Evolutionary conservation across 768 basidiomycete genomes (phyloP).

Genomic region (Phanerochaete sordida): DNA sequence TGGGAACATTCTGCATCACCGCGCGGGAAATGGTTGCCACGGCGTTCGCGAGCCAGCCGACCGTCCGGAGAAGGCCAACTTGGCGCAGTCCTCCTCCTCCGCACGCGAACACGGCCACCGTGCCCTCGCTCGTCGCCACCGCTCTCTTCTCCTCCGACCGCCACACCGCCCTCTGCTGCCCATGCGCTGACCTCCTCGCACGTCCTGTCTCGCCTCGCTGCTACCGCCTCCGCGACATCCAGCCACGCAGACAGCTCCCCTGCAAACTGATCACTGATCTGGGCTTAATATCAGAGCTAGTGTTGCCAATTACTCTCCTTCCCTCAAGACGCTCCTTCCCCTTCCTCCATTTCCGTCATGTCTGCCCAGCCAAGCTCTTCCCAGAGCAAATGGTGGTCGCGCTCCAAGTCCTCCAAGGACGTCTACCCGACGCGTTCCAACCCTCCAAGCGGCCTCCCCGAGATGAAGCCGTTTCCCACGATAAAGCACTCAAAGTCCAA

Average conservation of each 20-base stretch:
- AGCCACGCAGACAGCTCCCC: neutral
- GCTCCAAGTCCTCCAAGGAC: conserved; percentile 28
- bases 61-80: neutral
- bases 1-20: neutral
- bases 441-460: conserved; percentile 17
- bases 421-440: conserved; percentile 11
- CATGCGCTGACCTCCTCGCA: neutral
- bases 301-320: conserved; percentile 14
- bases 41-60: neutral
- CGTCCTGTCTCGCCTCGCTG: neutral
- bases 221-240: neutral
- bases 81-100: neutral
- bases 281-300: conserved; percentile 11
- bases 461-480: conserved; percentile 17
- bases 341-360: conserved; percentile 24
- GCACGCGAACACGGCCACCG: neutral
- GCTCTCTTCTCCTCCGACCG: neutral
- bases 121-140: neutral
- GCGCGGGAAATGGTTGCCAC: conserved; percentile 6
- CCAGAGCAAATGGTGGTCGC: conserved; percentile 31
- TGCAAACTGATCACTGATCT: conserved; percentile 17
- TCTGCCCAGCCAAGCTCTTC: conserved; percentile 17
- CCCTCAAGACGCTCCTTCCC: conserved; percentile 23
- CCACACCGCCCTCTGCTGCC: neutral
- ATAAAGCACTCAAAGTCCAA: conserved; percentile 17